Base-by-base conservation (phyloP, 257 asterid genomes). In the Buddleja alternifolia region DNA sequence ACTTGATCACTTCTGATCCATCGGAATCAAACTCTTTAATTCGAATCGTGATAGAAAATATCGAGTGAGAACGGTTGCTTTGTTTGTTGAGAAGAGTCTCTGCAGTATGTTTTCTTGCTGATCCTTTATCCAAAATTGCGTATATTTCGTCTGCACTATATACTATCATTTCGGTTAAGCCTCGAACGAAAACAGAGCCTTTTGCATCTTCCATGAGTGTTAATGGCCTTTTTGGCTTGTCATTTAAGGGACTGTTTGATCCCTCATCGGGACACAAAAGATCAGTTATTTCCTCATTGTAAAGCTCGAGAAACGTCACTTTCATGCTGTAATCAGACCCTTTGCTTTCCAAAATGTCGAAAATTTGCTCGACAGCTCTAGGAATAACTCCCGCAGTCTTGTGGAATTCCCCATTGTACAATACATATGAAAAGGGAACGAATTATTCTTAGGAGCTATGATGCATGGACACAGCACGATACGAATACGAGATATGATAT, bases 261-360 rank as follows among this genome's bases (percentile, higher is more conserved):
- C 63, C 73, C 63, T 71, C 83, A 0, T 82, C 88, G 5, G 71
- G 64, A 29, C 80, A 76, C 57, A 85, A 74, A 55, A 85, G 90
- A 77, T 85, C 90, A 1, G 88, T 82, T 71, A 85, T 80, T 60
- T 85, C 90, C 66, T 85, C 90, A n/a, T 85, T 85, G 81, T 85
- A 85, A 32, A 85, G 82, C 85, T 85, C 91, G 19, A 85, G 63
- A 60, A 70, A 85, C 11, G 88, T 77, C 41, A 71, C 91, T 72
- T 74, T 80, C 77, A 85, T 72, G 72, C 69, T 76, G 70, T 85
- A 85, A 70, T 85, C 88, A 0, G 85, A 80, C 39, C 60, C 77
- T 44, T 78, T 78, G 4, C 76, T 73, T 61, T 82, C 85, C 74
- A 85, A 59, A 60, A 51, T 62, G 20, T 79, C 73, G 56, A 85